phyloP scores from a whole-genome alignment of 352 stramenopile species.

The Phytophthora pisi region DNA sequence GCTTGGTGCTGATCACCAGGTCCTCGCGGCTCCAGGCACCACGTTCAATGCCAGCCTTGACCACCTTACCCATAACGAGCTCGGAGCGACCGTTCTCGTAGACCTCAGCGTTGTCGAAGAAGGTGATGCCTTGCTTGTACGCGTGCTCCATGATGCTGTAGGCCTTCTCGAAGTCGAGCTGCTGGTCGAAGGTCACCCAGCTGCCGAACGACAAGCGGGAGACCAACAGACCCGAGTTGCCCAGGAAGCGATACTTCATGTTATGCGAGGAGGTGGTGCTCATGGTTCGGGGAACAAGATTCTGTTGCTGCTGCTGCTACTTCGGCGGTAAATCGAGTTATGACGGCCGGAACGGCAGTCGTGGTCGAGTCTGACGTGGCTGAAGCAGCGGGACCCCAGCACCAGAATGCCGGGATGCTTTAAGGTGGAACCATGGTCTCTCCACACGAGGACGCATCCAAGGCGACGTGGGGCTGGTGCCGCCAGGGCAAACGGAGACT shows the following conservation, averaged over 20 bases:
- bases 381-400: slow-evolving; percentile 14
- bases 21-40: slow-evolving; percentile 63
- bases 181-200: slow-evolving; percentile 56
- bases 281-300: slow-evolving; percentile 4
- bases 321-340: slow-evolving; percentile 12
- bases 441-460: slow-evolving; percentile 9
- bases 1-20: slow-evolving; percentile 72
- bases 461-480: slow-evolving; percentile 20
- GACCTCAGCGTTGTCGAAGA: slow-evolving; percentile 70
- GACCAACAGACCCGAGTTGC: slow-evolving; percentile 56
- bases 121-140: slow-evolving; percentile 71
- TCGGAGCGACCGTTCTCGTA: slow-evolving; percentile 57
- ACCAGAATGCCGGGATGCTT: slow-evolving; percentile 24
- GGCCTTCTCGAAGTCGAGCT: slow-evolving; percentile 62
- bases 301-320: neutral
- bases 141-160: slow-evolving; percentile 65
- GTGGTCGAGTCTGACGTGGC: slow-evolving; percentile 12
- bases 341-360: slow-evolving; percentile 1
- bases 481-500: slow-evolving; percentile 16
- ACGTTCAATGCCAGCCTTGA: slow-evolving; percentile 63
- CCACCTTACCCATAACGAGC: slow-evolving; percentile 60
- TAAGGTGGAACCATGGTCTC: slow-evolving; percentile 13
- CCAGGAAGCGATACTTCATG: slow-evolving; percentile 71
- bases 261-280: slow-evolving; percentile 34
- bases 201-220: slow-evolving; percentile 60